Evolutionary conservation across 305 asterid species (phyloP), one percentile per base, ranked within the genome.

Genomic region (Fraxinus floribunda): DNA sequence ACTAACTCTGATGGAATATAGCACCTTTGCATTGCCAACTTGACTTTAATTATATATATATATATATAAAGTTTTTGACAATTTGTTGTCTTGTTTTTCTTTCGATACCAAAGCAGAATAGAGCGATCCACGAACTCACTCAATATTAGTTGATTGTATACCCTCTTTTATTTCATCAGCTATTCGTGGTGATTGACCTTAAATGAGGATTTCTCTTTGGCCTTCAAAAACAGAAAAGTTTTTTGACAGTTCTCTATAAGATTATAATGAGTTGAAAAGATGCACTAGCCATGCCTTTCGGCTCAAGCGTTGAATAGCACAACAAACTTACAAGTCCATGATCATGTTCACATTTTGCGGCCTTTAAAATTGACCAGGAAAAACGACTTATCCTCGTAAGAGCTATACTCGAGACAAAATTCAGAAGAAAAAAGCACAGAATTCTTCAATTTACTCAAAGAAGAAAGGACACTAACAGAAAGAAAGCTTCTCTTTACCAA

Each of bases 271-370:
- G 87, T 78, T 46, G 88, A 87, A 87, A 68, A 88, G 81, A 76
- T 84, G 86, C 87, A 89, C 80, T 71, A 72, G 85, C 86, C 92
- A 81, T 86, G 81, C 80, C 92, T 92, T 90, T 87, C 93, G 93
- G 94, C 88, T 84, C 77, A 90, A 86, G 88, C 84, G 86, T 88
- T 83, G 87, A 92, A 88, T 83, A 84, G 82, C 86, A 79, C 79
- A 83, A 83, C 77, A 77, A 79, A 83, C 84, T 75, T 64, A 82
- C 18, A 79, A 89, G 74, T 62, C 86, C 85, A 78, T 49, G 60
- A 49, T 4, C 7, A 49, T 22, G 60, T 86, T 81, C 32, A 80
- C 77, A 66, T 22, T 49, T 74, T 49, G 83, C 52, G 74, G 80
- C 75, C 75, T 20, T 13, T 22, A 78, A n/a, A 81, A 39, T 84